Evolutionary conservation across 306 rosid genomes (phyloP).

Genomic region (Hippophae rhamnoides): DNA sequence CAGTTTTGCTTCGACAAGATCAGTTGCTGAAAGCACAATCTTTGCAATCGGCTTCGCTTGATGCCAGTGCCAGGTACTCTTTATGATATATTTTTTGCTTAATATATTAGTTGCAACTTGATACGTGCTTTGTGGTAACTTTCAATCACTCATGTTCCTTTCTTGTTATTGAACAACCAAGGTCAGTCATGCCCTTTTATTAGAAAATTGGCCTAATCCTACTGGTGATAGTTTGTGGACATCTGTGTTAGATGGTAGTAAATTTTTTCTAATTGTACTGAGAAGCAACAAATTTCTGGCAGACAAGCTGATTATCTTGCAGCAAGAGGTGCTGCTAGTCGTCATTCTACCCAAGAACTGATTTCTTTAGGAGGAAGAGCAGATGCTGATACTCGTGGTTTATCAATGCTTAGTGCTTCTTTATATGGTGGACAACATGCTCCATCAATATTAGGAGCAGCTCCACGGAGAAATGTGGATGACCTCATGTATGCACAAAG

Average conservation of each 20-base stretch:
- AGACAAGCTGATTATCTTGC: slow-evolving; percentile 97
- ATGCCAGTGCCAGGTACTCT: slow-evolving; percentile 77
- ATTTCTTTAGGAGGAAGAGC: slow-evolving; percentile 81
- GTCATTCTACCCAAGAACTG: slow-evolving; percentile 80
- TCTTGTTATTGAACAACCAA: slow-evolving; percentile 18
- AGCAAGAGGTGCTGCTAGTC: slow-evolving; percentile 81
- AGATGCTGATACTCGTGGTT: slow-evolving; percentile 76
- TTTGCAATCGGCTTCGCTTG: slow-evolving; percentile 72
- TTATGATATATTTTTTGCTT: slow-evolving; percentile 7
- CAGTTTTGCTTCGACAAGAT: slow-evolving; percentile 80
- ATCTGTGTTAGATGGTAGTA: slow-evolving; percentile 42
- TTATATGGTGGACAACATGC: slow-evolving; percentile 76
- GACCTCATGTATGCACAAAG: slow-evolving; percentile 73
- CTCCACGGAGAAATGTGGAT: slow-evolving; percentile 79
- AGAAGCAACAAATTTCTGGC: slow-evolving; percentile 94
- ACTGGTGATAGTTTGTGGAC: slow-evolving; percentile 41
- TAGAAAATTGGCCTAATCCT: slow-evolving; percentile 18
- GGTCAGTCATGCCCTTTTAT: slow-evolving; percentile 14
- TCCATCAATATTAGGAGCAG: slow-evolving; percentile 91
- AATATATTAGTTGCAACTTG: slow-evolving; percentile 15
- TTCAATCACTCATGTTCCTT: slow-evolving; percentile 14
- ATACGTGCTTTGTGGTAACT: slow-evolving; percentile 11
- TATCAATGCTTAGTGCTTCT: slow-evolving; percentile 65
- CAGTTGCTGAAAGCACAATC: slow-evolving; percentile 81
- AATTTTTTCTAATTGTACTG: slow-evolving; percentile 64